Conservation (phyloP, 108 stramenopile species). For the Skeletonema grethae region DNA sequence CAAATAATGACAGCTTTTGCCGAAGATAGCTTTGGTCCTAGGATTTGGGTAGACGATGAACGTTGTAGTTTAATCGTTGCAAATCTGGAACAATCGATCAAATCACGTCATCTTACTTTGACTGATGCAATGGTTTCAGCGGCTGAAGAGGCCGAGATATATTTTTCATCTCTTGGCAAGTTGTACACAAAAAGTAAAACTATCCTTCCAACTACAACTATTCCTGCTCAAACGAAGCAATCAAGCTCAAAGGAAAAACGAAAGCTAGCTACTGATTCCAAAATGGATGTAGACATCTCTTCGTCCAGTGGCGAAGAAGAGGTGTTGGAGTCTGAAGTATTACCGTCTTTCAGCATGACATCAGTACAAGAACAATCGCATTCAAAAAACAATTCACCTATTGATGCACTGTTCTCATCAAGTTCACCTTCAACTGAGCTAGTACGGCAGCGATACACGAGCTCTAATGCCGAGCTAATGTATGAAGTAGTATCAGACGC, state of each 20-base stretch:
- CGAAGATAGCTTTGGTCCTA: constrained; percentile 74
- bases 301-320: constrained; percentile 36
- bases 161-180: constrained; percentile 43
- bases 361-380: not conserved
- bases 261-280: not conserved
- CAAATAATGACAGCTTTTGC: constrained; percentile 64
- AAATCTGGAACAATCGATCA: constrained; percentile 49
- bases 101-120: constrained; percentile 5
- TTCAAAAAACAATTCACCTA: not conserved
- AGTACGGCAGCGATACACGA: constrained; percentile 67
- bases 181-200: not conserved
- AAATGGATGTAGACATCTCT: constrained; percentile 13
- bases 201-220: not conserved
- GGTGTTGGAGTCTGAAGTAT: constrained; percentile 16
- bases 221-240: constrained; percentile 2
- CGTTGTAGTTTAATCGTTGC: constrained; percentile 57
- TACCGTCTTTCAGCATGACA: not conserved
- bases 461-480: constrained; percentile 48
- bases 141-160: constrained; percentile 28
- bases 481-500: constrained; percentile 50
- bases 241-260: constrained; percentile 19
- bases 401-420: constrained; percentile 25
- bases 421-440: constrained; percentile 35
- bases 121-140: not conserved
- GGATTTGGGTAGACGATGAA: constrained; percentile 74